Base-by-base conservation (phyloP, 139 green algal genomes). In the Coelastrella sp. region DNA sequence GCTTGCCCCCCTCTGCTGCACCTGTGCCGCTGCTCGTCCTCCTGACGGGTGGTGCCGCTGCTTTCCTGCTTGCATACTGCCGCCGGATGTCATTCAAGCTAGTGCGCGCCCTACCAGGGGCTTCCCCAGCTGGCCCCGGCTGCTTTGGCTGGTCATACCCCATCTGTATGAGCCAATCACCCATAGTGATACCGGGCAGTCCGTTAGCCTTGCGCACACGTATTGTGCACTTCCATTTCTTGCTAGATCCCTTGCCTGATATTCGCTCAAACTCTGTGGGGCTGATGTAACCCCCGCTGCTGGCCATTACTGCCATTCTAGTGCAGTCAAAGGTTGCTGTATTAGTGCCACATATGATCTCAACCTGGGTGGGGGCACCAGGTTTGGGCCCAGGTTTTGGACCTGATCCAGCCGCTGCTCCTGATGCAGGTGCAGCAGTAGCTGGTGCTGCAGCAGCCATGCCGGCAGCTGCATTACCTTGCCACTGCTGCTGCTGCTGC, bases 211-310 rank as follows among this genome's bases (percentile, higher is more conserved):
- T 91, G 22, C 92, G 90, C 8, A 97, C 86, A 3, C 95, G 92
- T 5, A 98, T 91, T n/a, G 90, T 74, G 88, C 92, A 92, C 94
- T 98, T 98, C 97, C 97, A 99, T 93, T 98, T 98, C 94, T 98
- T 98, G 73, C 90, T 90, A 23, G 93, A 90, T 5, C 91, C 95
- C 85, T 97, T 96, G 61, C 97, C 97, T 0, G 94, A 92, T 20
- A 96, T 14, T 5, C 95, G 92, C 93, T 99, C 97, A 87, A 98
- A 98, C 95, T 99, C 97, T 8, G 95, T 97, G 4, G 96, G 95
- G 10, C 95, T 94, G 61, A 98, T 83, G 19, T 83, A 76, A 4
- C 68, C 77, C 3, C 95, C 96, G 23, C 88, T 86, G 2, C 92
- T 54, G 22, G 83, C 80, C 71, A 87, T 89, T n/a, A 92, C 83